phyloP scores from a whole-genome alignment of 805 yeast species.

The Candida manassasensis region DNA sequence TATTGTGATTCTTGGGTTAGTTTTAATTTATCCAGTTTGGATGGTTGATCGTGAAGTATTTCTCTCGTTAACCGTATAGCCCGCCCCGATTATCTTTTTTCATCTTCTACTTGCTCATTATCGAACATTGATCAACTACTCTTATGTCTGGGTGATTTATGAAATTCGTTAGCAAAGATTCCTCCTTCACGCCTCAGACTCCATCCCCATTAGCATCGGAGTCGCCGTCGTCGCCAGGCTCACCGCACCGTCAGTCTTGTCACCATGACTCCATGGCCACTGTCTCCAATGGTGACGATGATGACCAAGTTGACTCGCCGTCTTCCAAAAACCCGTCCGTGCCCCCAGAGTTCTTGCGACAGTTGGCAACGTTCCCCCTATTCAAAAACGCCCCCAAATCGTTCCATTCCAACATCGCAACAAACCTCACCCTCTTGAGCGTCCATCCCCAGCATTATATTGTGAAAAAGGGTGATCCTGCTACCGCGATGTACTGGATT shows the following conservation, averaged over 20 bases:
- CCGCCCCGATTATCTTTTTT: no score
- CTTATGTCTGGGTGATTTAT: constrained; percentile 1
- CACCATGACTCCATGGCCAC: no score
- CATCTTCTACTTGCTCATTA: no score
- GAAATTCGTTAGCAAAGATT: constrained; percentile 1
- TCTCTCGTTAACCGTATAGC: no score
- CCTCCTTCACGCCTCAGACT: constrained; percentile 18
- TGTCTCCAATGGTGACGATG: constrained; percentile 7
- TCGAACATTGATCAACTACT: no score
- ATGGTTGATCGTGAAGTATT: no score
- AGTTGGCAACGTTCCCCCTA: constrained; percentile 53
- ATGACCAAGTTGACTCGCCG: constrained; percentile 8
- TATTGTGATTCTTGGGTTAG: no score
- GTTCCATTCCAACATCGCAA: constrained; percentile 56
- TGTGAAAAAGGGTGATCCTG: constrained; percentile 66
- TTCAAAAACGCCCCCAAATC: constrained; percentile 64
- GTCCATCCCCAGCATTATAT: constrained; percentile 67
- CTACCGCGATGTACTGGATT: constrained; percentile 77
- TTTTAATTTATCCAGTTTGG: no score
- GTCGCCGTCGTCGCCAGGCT: background rate
- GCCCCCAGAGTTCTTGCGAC: constrained; percentile 53
- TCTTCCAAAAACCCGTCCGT: constrained; percentile 15
- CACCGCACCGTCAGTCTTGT: no score
- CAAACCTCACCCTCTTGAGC: constrained; percentile 54
- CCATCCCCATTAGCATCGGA: constrained; percentile 23